Base-by-base conservation (phyloP, 73 alveolate species). In the Uronychia binucleata region DNA sequence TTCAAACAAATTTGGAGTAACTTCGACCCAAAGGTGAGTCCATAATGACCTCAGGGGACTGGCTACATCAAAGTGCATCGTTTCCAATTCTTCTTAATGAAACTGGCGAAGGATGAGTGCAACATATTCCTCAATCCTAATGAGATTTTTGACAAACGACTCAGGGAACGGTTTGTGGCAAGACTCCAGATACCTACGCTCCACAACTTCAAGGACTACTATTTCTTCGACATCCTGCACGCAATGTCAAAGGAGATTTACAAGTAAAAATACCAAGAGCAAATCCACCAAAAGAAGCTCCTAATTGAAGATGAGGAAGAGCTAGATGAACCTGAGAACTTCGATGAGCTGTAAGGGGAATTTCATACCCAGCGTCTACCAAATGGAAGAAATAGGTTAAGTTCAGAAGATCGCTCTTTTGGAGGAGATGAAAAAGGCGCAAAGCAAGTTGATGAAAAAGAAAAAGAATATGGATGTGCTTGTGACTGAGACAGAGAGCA, bases 11-110 rank as follows among this genome's bases (percentile, higher is more conserved):
- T 30, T 25, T 77, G 83, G 83, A 5, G 32, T 13, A 28, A 77
- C 74, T 77, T 28, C 30, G 83, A 77, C 74, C 75, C 59, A 25
- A 30, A 28, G 30, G 83, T 19, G 30, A 25, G n/a, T n/a, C n/a
- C n/a, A n/a, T n/a, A n/a, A n/a, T n/a, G n/a, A n/a, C n/a, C n/a
- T n/a, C n/a, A n/a, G n/a, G n/a, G 67, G 19, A 46, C 67, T 46
- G 67, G 67, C 19, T 46, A 46, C 67, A 46, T 46, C 67, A 46
- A 46, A 46, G 19, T 19, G 5, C 5, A 46, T 11, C 19, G 67
- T 11, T 46, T 46, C 19, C 67, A 5, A 11, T 46, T 46, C 67
- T 19, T 46, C 19, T 19, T 46, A 46, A 46, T 46, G 67, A 46
- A 46, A 19, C 67, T 46, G 5, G 67, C 67, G n/a, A 46, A 46